phyloP scores from a whole-genome alignment of 2,329 filamentous ascomycete genomes.

The Fusarium fujikuroi region DNA sequence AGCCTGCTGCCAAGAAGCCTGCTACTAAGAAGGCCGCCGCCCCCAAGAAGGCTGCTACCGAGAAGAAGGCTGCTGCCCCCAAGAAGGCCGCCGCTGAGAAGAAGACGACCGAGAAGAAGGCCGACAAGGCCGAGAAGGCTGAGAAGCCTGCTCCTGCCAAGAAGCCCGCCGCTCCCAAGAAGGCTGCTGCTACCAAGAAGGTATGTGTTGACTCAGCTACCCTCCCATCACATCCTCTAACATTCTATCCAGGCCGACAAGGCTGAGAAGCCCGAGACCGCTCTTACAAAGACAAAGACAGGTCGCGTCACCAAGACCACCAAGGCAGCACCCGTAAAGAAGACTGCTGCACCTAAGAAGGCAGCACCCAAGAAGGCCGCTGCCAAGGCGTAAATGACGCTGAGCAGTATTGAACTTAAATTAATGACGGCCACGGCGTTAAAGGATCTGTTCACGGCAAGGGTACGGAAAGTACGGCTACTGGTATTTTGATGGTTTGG shows the following conservation, averaged over 20 bases:
- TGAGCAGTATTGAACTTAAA: constrained; percentile 45
- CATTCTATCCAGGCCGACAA: constrained; percentile 30
- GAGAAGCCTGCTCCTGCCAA: constrained; percentile 59
- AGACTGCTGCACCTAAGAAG: constrained; percentile 54
- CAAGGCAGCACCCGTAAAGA: constrained; percentile 51
- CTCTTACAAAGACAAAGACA: constrained; percentile 84
- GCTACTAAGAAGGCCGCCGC: constrained; percentile 48
- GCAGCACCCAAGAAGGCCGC: constrained; percentile 59
- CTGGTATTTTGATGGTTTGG: constrained; percentile 43
- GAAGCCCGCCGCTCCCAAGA: constrained; percentile 49
- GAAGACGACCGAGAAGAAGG: constrained; percentile 30
- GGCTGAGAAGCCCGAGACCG: constrained; percentile 72
- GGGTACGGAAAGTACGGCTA: constrained; percentile 43
- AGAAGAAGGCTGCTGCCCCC: constrained; percentile 51
- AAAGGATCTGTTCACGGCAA: constrained; percentile 45
- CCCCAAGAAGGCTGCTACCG: constrained; percentile 53
- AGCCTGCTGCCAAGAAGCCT: constrained; percentile 49
- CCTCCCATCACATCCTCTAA: neutral
- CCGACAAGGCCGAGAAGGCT: constrained; percentile 55
- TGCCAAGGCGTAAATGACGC: constrained; percentile 52
- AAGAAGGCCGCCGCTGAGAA: constrained; percentile 44
- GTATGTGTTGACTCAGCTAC: constrained; percentile 7
- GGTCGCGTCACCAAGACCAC: constrained; percentile 82
- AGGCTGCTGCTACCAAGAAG: constrained; percentile 44
- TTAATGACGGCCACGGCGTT: constrained; percentile 55